Evolutionary conservation across 352 stramenopile genomes (phyloP).

Genomic region (Phytophthora uliginosa): DNA sequence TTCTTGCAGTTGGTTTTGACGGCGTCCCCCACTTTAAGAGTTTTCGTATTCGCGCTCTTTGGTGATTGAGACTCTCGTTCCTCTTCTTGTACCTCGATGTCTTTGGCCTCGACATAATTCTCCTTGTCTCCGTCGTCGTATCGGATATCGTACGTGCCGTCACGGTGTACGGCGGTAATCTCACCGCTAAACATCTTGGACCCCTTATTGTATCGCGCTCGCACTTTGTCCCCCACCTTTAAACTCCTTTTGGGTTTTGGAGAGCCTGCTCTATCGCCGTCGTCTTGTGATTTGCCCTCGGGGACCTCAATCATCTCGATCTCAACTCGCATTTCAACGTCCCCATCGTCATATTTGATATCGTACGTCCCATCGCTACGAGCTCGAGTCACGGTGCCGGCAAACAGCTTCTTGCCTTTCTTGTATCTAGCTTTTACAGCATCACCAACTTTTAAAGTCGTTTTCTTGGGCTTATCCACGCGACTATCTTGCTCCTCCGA

Average conservation of each 20-base stretch:
- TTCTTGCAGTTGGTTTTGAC: conserved; percentile 52
- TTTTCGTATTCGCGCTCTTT: neutral
- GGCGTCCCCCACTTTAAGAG: conserved; percentile 32
- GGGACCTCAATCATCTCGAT: conserved; percentile 36
- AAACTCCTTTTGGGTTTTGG: conserved; percentile 17
- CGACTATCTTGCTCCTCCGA: conserved; percentile 32
- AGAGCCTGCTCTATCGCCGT: neutral
- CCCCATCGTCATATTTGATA: conserved; percentile 73
- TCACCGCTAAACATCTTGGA: conserved; percentile 46
- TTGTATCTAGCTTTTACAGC: conserved; percentile 55
- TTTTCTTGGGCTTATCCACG: conserved; percentile 27
- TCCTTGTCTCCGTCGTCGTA: conserved; percentile 73
- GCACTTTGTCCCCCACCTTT: conserved; percentile 47
- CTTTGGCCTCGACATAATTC: conserved; percentile 39
- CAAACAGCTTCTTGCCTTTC: conserved; percentile 46
- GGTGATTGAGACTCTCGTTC: neutral
- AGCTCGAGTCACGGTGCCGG: conserved; percentile 49
- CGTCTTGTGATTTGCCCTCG: conserved; percentile 8
- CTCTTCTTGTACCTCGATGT: conserved; percentile 42
- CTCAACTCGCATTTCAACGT: conserved; percentile 47
- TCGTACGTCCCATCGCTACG: conserved; percentile 72
- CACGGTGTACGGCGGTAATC: conserved; percentile 46
- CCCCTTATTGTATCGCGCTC: conserved; percentile 56
- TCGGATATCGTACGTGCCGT: conserved; percentile 67
- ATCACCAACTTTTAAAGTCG: conserved; percentile 40